Conservation (phyloP, 352 stramenopile species). For the Phytophthora multivora region DNA sequence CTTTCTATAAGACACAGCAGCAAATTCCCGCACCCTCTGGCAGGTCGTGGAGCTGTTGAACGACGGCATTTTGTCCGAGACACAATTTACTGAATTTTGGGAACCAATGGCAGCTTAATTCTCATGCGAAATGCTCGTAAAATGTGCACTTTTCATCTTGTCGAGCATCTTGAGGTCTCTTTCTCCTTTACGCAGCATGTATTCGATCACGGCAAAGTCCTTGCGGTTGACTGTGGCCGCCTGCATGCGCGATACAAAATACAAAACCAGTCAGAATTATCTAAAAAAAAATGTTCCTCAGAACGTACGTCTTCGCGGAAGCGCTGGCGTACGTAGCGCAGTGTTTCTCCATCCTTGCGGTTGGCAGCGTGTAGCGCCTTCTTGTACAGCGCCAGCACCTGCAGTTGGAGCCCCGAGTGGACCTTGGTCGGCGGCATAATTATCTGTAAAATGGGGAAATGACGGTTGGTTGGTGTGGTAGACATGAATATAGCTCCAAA, state of each 20-base stretch:
- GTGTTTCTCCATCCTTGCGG: constrained; percentile 54
- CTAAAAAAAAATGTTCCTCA: background rate
- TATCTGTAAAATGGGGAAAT: background rate
- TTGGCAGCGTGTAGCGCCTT: constrained; percentile 59
- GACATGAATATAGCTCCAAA: too few species aligned
- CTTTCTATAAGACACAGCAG: background rate
- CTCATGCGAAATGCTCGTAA: constrained; percentile 41
- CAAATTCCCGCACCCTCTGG: background rate
- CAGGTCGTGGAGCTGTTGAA: background rate
- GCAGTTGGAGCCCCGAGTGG: constrained; percentile 80
- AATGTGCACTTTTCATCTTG: constrained; percentile 67
- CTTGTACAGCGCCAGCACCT: constrained; percentile 79
- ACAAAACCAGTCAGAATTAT: background rate
- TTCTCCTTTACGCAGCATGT: constrained; percentile 85
- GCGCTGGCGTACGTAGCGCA: constrained; percentile 71
- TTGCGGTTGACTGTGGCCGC: constrained; percentile 59
- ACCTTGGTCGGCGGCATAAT: constrained; percentile 11
- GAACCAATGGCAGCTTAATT: constrained; percentile 5
- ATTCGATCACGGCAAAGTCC: constrained; percentile 85
- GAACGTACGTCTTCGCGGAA: constrained; percentile 73
- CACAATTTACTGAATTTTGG: background rate
- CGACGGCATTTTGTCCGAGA: background rate
- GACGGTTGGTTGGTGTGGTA: too few species aligned
- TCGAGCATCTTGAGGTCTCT: constrained; percentile 84
- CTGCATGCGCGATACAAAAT: constrained; percentile 24